phyloP scores from a whole-genome alignment of 2,329 filamentous ascomycete species.

The Periglandula ipomoeae region DNA sequence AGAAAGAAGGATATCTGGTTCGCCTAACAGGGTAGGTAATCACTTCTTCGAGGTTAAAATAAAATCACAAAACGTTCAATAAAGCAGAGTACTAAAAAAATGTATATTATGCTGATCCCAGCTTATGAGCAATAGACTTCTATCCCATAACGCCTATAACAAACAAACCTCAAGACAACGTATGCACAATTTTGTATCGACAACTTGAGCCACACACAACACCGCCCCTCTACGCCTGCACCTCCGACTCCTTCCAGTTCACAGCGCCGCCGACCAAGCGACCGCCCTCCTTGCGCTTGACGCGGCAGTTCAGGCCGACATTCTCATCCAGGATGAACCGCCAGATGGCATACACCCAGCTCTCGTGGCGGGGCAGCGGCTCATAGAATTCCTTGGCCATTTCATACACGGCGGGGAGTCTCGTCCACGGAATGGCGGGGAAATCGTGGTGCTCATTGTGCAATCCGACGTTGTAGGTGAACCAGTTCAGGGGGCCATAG shows the following conservation, averaged over 20 bases:
- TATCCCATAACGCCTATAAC: too few relatives aligned
- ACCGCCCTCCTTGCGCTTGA: conserved; percentile 80
- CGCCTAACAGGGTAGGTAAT: too few relatives aligned
- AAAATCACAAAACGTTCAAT: too few relatives aligned
- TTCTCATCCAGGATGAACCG: conserved; percentile 87
- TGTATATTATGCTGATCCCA: too few relatives aligned
- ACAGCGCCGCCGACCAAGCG: conserved; percentile 44
- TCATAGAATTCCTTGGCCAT: conserved; percentile 90
- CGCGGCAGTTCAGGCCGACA: conserved; percentile 82
- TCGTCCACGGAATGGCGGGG: conserved; percentile 91
- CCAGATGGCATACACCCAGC: conserved; percentile 91
- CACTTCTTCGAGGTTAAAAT: too few relatives aligned
- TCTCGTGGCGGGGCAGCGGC: conserved; percentile 74
- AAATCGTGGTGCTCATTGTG: conserved; percentile 99
- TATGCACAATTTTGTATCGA: too few relatives aligned
- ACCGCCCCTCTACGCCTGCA: conserved; percentile 44
- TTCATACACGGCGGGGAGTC: conserved; percentile 64
- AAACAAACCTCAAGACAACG: too few relatives aligned
- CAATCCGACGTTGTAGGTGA: conserved; percentile 95
- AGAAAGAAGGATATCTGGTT: too few relatives aligned
- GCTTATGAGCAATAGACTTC: too few relatives aligned
- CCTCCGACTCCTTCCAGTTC: conserved; percentile 59
- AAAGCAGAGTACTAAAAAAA: too few relatives aligned
- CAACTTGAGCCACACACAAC: too few relatives aligned
- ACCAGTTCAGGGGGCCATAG: conserved; percentile 83